Base-by-base conservation (phyloP, 192 early-diverging fungal species). In the Coemansia guatemalensis region DNA sequence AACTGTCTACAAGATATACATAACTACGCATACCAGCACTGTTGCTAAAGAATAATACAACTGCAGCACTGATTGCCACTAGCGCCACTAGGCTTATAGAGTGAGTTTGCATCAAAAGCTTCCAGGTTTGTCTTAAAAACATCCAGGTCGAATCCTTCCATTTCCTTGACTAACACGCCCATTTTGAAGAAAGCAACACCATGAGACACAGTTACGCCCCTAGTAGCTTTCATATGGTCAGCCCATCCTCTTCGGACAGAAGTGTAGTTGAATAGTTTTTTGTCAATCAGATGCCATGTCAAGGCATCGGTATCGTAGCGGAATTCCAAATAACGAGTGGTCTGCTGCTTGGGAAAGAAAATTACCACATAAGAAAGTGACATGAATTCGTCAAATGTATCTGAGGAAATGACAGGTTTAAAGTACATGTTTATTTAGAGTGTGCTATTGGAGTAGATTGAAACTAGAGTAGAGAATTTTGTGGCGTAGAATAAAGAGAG, bases 121-220 rank as follows among this genome's bases (percentile, higher is more conserved):
- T 27, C 26, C 4, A 52, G n/a, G 7, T 3, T 52, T 20, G 3
- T 52, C 22, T 25, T 5, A 52, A 52, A 52, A 23, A 7, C 17
- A 9, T 25, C 12, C 1, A 23, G 9, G 20, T 52, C 26, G 17
- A 52, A 52, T 20, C 51, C 51, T 23, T 23, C 51, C 51, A 52
- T 52, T 23, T 52, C 23, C 8, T 27, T 25, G 8, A 52, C 12
- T 12, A 52, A 27, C 2, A 25, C 23, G 5, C 51, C 51, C 23
- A 23, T 20, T 52, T 52, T 52, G 17, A 52, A 52, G 11, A 52
- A 52, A 12, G 51, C 51, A 23, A 52, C 51, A 52, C 51, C 51
- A 7, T 52, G 51, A 14, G 51, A 27, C 6, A 52, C 51, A 23
- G 51, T 27, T 52, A 27, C 51, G 9, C 35, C 35, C 9, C 35